Evolutionary conservation across 371 early-diverging fungal genomes (phyloP).

Genomic region (Rhizopus arrhizus): DNA sequence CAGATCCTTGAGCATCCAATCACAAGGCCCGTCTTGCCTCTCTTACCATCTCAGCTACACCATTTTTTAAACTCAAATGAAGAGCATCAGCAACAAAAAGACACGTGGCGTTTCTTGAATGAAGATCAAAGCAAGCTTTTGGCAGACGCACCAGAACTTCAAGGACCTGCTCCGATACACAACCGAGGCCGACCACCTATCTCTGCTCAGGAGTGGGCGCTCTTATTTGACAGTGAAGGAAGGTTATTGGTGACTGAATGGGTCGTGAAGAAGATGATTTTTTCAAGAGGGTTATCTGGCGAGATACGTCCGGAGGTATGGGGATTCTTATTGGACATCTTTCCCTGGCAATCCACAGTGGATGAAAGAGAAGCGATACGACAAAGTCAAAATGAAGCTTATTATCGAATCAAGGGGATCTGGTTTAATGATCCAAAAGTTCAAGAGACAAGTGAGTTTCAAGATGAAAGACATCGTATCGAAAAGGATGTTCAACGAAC

Average conservation of each 20-base stretch:
- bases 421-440: constrained; percentile 79
- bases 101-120: constrained; percentile 16
- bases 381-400: constrained; percentile 64
- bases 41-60: constrained; percentile 24
- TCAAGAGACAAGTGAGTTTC: constrained; percentile 60
- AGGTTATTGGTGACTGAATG: constrained; percentile 53
- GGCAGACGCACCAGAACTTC: constrained; percentile 36
- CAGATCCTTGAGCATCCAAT: constrained; percentile 71
- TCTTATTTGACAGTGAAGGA: constrained; percentile 69
- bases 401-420: constrained; percentile 72
- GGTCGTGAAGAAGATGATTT: constrained; percentile 66
- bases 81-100: background rate
- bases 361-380: constrained; percentile 71
- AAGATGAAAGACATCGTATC: constrained; percentile 84
- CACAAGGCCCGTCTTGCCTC: constrained; percentile 3
- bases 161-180: constrained; percentile 30
- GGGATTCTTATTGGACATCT: constrained; percentile 85
- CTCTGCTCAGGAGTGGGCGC: constrained; percentile 78
- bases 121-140: constrained; percentile 33
- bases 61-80: constrained; percentile 63
- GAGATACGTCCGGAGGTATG: constrained; percentile 87
- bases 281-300: constrained; percentile 79
- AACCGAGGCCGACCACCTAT: constrained; percentile 58
- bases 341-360: constrained; percentile 84
- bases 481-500: constrained; percentile 95